Percentiles rank a stretch among this genome's conserved stretches.
These are phyloP conservation scores for Santalum album DNA, from an alignment of 164 flowering plant genomes.

Conservation along the genomic window DNA sequence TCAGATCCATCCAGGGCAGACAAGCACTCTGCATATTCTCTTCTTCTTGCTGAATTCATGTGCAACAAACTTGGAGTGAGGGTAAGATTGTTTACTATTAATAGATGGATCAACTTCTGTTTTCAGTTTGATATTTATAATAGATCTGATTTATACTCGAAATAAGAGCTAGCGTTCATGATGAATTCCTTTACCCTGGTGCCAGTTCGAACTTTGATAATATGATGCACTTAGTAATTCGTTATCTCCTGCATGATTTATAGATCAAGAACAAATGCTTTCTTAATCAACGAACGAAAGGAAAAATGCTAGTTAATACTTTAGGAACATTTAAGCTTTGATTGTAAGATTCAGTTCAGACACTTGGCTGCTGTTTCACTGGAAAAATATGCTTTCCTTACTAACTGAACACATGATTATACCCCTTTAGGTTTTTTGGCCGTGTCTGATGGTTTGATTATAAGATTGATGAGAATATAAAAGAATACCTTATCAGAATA, in stretches of 20 bases:
- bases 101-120: not conserved
- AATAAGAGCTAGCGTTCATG: not conserved
- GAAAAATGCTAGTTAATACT: no score
- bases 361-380: not conserved
- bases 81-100: slow-evolving; percentile 25
- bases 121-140: not conserved
- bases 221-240: not conserved
- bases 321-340: no score
- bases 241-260: not conserved
- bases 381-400: not conserved
- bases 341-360: not conserved
- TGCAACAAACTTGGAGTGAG: slow-evolving; percentile 70
- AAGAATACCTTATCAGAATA: not conserved
- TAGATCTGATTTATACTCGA: not conserved
- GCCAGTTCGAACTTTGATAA: no score
- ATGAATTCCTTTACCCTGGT: not conserved
- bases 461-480: no score
- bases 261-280: not conserved
- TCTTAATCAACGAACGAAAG: no score
- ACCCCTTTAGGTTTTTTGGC: no score
- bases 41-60: slow-evolving; percentile 84
- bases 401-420: not conserved
- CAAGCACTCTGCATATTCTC: slow-evolving; percentile 82
- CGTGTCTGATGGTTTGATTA: no score
- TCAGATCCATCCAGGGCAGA: slow-evolving; percentile 88